Percentiles rank a stretch among this genome's conserved stretches.
phyloP scores from a whole-genome alignment of 1,139 yeast species.

The Yamadazyma membranifaciens region DNA sequence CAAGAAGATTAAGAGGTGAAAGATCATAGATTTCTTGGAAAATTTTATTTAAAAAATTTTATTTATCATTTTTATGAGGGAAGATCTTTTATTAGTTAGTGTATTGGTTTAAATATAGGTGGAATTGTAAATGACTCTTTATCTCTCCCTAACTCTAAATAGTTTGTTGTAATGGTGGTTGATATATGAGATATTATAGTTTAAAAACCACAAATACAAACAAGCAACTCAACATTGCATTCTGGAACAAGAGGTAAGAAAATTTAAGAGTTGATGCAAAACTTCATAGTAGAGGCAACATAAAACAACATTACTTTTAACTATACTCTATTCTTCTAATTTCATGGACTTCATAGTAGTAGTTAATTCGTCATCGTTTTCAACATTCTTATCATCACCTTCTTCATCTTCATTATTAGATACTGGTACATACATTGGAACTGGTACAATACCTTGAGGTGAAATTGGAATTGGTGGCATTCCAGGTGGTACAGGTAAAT shows the following conservation, averaged over 20 bases:
- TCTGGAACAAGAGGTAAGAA: too few relatives aligned
- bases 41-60: background rate
- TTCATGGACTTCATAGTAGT: constrained; percentile 19
- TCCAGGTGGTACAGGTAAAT: background rate
- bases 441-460: constrained; percentile 1
- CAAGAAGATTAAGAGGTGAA: constrained; percentile 56
- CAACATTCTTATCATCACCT: background rate
- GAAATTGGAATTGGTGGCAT: constrained; percentile 3
- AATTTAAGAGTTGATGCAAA: too few relatives aligned
- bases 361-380: constrained; percentile 14
- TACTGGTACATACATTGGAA: constrained; percentile 5
- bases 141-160: constrained; percentile 1
- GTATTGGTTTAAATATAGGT: constrained; percentile 4
- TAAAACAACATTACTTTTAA: constrained; percentile 1
- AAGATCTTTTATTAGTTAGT: constrained; percentile 1
- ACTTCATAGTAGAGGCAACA: background rate
- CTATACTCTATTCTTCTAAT: constrained; percentile 11
- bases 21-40: constrained; percentile 30
- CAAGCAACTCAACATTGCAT: too few relatives aligned
- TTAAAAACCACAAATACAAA: too few relatives aligned
- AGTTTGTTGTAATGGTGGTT: background rate
- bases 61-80: constrained; percentile 2
- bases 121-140: background rate
- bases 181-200: background rate
- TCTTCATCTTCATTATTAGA: constrained; percentile 2